Base-by-base conservation (phyloP, 164 flowering plant species). In the Vitis rotundifolia region DNA sequence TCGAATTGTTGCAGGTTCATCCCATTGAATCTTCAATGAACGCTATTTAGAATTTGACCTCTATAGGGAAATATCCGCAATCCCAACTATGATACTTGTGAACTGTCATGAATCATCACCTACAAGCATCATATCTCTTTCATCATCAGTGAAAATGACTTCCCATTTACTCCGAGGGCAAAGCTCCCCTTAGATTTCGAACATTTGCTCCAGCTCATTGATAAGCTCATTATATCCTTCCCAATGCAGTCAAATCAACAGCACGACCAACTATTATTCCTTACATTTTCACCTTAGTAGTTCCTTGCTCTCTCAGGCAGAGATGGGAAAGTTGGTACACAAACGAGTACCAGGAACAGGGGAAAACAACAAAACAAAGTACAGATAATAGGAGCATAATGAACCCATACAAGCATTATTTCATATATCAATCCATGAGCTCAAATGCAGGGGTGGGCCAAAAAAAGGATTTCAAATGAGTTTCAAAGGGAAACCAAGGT, bases 31-130 rank as follows among this genome's bases (percentile, higher is more conserved):
- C 88, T 87, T 84, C 69, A 89, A 71, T 8, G 88, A 84, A 48
- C 93, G 78, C 93, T 91, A 87, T 59, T 75, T 73, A 22, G 93
- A 89, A 59, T 80, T 77, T 59, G 70, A 18, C 93, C 93, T 87
- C 61, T 84, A 76, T 1, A 83, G 49, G 49, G 86, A 87, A 48
- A 79, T 54, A 70, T 85, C 88, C 65, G 77, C 89, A 68, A 84
- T 74, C n/a, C 86, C 91, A 70, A 86, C 79, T 58, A 89, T 83
- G 2, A 89, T 89, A 37, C 93, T 91, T 0, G 87, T 64, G 68
- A 84, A 92, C 97, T 37, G 80, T 96, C 96, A 92, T 9, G 93
- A 91, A 76, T 89, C 90, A 80, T 91, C 96, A 3, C 98, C 96
- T 61, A 86, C 87, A 29, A 89, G 90, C 96, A 92, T 91, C 91